Evolutionary conservation across 2,329 filamentous ascomycete species (phyloP), one percentile per base, ranked within the genome.

Genomic region (Sporothrix luriei): DNA sequence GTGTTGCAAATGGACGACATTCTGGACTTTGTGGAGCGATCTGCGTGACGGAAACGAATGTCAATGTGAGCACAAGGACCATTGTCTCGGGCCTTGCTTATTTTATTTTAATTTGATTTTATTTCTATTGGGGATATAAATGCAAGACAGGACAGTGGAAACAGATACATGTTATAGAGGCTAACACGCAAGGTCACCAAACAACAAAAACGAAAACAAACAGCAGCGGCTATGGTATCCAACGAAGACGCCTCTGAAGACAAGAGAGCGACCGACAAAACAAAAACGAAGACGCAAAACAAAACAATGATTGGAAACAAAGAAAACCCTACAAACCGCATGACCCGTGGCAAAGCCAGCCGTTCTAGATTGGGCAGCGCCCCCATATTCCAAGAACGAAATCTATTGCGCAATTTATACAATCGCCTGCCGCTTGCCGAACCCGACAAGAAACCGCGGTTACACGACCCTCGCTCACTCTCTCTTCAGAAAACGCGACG

Each of bases 1-100:
- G 74, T 77, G 64, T 69, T 87, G 24, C 74, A 78, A 48, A 71
- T 87, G 55, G 81, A 85, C 2, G 78, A 82, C 55, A 77, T 86
- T 19, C 68, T 87, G 61, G 74, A 74, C 7, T 80, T 81, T 75
- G 85, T 80, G 0, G 82, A 85, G 75, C 46, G 21, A 14, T 61
- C 54, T 11, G n/a, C 7, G 10, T 19, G 46, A 52, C 38, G 46
- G 21, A 29, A 4, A 62, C 11, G 21, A 62, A 26, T 0, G 21
- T 46, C 14, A 26, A 13, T 52, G n/a, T 43, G 19, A 24, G 46
- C 57, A 38, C 57, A 38, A 26, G 21, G 40, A 26, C n/a, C 38
- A 26, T 16, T 14, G 57, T 19, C 55, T 61, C 43, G 55, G 55
- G 21, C 55, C 21, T 61, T 61, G n/a, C 24, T 43, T n/a, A 24